A percentile compares a stretch with the other conserved stretches of the same genome.
Evolutionary conservation across 2,329 filamentous ascomycete genomes (phyloP).

Genomic region (Drechslera avenae): DNA sequence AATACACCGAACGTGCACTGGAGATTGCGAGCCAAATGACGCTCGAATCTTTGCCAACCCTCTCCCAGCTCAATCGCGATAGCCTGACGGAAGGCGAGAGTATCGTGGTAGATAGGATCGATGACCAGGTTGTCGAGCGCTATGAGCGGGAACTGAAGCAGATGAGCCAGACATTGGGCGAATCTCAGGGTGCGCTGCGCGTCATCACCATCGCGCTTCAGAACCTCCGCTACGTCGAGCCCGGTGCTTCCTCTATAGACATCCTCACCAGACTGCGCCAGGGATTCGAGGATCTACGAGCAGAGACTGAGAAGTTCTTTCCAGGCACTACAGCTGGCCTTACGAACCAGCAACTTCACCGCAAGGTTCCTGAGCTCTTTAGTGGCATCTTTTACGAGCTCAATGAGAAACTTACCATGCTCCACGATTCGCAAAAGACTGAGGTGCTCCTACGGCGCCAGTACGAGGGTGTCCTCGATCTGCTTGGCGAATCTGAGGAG

Average conservation of each 20-base stretch:
- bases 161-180: conserved; percentile 46
- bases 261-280: conserved; percentile 51
- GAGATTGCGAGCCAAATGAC: conserved; percentile 40
- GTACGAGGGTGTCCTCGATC: conserved; percentile 35
- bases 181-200: conserved; percentile 49
- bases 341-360: conserved; percentile 49
- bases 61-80: conserved; percentile 37
- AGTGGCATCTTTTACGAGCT: conserved; percentile 46
- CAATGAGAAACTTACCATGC: conserved; percentile 34
- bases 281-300: conserved; percentile 49
- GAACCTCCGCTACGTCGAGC: conserved; percentile 49
- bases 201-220: conserved; percentile 53
- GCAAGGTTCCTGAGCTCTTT: conserved; percentile 45
- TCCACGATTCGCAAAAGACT: conserved; percentile 43
- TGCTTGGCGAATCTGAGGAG: conserved; percentile 40
- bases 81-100: conserved; percentile 31
- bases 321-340: conserved; percentile 47
- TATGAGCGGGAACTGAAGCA: conserved; percentile 50
- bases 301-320: conserved; percentile 49
- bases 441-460: conserved; percentile 47
- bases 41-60: conserved; percentile 28
- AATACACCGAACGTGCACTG: conserved; percentile 35
- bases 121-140: conserved; percentile 45
- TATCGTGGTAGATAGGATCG: conserved; percentile 29
- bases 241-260: conserved; percentile 37